These are phyloP conservation scores for Babjeviella inositovora DNA, from an alignment of 805 yeast species.

Conservation along the genomic window DNA sequence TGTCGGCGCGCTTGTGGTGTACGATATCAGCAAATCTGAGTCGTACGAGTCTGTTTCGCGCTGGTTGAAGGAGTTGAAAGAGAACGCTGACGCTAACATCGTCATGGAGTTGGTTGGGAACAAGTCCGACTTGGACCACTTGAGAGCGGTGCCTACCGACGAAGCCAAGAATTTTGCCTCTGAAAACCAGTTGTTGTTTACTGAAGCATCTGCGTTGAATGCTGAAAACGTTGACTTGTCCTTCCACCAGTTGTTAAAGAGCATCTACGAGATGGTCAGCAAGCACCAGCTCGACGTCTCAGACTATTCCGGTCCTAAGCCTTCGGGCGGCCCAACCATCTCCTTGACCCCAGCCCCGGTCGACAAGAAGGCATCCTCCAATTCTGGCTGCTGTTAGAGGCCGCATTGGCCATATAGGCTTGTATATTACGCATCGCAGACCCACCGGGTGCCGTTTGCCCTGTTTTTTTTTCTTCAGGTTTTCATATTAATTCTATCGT, in stretches of 20 bases:
- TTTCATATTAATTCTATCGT: too few species aligned
- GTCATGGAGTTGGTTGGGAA: conserved; percentile 91
- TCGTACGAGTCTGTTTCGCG: conserved; percentile 74
- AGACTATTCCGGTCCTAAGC: conserved; percentile 48
- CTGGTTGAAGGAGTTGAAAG: conserved; percentile 84
- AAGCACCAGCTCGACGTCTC: conserved; percentile 85
- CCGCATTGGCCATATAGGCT: too few species aligned
- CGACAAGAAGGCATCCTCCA: conserved; percentile 45
- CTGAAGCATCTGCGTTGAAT: conserved; percentile 91
- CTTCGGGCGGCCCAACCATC: conserved; percentile 81
- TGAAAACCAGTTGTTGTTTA: conserved; percentile 82
- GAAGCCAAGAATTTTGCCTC: conserved; percentile 92
- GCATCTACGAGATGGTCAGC: conserved; percentile 87
- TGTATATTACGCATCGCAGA: too few species aligned
- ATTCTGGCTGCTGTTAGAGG: conserved; percentile 51
- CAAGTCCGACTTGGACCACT: conserved; percentile 79
- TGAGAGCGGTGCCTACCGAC: conserved; percentile 94
- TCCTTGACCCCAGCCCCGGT: conserved; percentile 88
- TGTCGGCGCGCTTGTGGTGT: conserved; percentile 90
- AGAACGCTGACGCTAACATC: conserved; percentile 87
- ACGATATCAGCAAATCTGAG: conserved; percentile 85
- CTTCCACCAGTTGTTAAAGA: conserved; percentile 82
- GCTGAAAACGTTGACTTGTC: conserved; percentile 92
- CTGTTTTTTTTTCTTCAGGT: too few species aligned
- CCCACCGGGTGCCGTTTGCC: too few species aligned